Evolutionary conservation across 2,329 filamentous ascomycete species (phyloP).

Genomic region (Scedosporium boydii): DNA sequence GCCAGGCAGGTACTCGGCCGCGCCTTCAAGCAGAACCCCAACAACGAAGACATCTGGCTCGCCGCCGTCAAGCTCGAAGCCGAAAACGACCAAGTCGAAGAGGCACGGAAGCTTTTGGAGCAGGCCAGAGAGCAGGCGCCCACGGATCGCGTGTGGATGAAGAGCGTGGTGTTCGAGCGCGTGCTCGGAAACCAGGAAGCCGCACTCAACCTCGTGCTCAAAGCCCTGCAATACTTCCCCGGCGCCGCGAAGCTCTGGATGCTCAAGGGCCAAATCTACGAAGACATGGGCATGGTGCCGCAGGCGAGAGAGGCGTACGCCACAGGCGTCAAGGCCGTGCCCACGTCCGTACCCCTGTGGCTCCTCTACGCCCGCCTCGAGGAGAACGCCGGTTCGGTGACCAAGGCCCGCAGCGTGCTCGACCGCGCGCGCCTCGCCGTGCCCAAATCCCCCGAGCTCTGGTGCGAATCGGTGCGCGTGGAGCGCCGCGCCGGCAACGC

Average conservation of each 20-base stretch:
- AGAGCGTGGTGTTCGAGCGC: constrained; percentile 87
- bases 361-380: constrained; percentile 82
- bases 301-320: constrained; percentile 86
- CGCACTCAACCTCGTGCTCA: constrained; percentile 77
- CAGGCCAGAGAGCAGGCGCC: constrained; percentile 81
- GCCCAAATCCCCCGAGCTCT: constrained; percentile 74
- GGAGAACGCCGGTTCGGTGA: constrained; percentile 70
- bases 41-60: constrained; percentile 97
- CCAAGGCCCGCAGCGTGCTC: constrained; percentile 89
- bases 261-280: constrained; percentile 98
- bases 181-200: constrained; percentile 70
- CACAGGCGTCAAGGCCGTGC: constrained; percentile 78
- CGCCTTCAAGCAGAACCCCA: constrained; percentile 90
- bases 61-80: constrained; percentile 94
- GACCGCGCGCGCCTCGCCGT: constrained; percentile 83
- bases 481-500: constrained; percentile 81
- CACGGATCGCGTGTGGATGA: constrained; percentile 95
- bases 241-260: constrained; percentile 87
- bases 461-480: constrained; percentile 88
- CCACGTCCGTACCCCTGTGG: constrained; percentile 79
- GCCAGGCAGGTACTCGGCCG: constrained; percentile 76
- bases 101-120: constrained; percentile 72
- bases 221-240: constrained; percentile 80
- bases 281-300: constrained; percentile 65
- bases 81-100: constrained; percentile 71